Evolutionary conservation across 2,329 filamentous ascomycete genomes (phyloP), one percentile per base, ranked within the genome.

Genomic region (Dryadomyces quercus-mongolicae): DNA sequence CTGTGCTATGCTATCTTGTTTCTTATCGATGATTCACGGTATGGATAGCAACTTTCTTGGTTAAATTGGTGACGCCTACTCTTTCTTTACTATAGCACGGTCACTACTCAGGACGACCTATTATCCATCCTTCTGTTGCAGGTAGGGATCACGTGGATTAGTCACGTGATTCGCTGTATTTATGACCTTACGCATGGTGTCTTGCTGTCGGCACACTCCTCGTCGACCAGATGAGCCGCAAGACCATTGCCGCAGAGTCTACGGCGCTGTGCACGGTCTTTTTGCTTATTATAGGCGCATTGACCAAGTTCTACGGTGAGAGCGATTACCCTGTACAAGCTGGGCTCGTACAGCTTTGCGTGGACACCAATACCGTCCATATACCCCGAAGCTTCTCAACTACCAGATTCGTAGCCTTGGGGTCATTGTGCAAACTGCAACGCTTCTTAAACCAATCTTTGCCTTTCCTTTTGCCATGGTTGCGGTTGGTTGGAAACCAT

Each of bases 151-250:
- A n/a, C n/a, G n/a, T n/a, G n/a, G n/a, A n/a, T n/a, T n/a, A n/a
- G n/a, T n/a, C n/a, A n/a, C n/a, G n/a, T n/a, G n/a, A n/a, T n/a
- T n/a, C n/a, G n/a, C n/a, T n/a, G n/a, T n/a, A n/a, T n/a, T n/a
- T n/a, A n/a, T n/a, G n/a, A n/a, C n/a, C n/a, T n/a, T 54, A 54
- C 34, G 51, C 52, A 1, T 57, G 54, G 54, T 57, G 54, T 22
- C 36, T 57, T 13, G 54, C 60, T 9, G 47, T 57, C 8, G 58
- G 59, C 22, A 62, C 60, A 3, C 54, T 57, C 12, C 31, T 64
- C 7, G 56, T 58, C 13, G 64, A 64, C 55, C 57, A 52, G 49
- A 49, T 60, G 9, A 65, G 65, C 16, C 57, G 65, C 15, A 53
- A 49, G 46, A 31, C 45, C 0, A 18, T 53, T 12, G 38, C 44